phyloP scores from a whole-genome alignment of 495 filamentous ascomycete species.

The Penicillium paradoxum region DNA sequence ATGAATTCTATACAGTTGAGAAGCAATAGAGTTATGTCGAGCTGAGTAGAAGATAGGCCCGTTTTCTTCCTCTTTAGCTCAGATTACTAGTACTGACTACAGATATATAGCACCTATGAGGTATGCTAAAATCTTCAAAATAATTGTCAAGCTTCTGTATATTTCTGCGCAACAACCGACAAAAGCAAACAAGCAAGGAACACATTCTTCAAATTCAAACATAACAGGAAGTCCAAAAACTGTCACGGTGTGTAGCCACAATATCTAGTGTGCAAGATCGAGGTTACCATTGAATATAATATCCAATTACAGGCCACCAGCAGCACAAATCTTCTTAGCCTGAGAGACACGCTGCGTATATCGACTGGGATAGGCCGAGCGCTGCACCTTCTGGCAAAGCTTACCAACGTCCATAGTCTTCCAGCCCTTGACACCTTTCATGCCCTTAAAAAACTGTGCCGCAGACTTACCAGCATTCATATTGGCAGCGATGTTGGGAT shows the following conservation, averaged over 20 bases:
- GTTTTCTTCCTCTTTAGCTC: too few relatives aligned
- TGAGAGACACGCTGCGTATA: constrained; percentile 13
- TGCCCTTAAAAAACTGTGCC: constrained; percentile 13
- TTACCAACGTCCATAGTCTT: constrained; percentile 16
- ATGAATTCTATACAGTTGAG: too few relatives aligned
- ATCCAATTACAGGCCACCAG: constrained; percentile 12
- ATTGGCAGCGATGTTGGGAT: constrained; percentile 15
- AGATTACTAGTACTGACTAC: too few relatives aligned
- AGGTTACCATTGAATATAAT: not conserved
- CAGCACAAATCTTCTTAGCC: constrained; percentile 17
- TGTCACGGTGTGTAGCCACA: not conserved
- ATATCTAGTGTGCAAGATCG: not conserved
- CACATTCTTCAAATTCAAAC: not conserved
- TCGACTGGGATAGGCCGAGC: constrained; percentile 14
- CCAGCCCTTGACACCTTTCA: constrained; percentile 14
- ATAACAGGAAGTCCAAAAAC: not conserved
- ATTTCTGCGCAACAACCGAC: not conserved
- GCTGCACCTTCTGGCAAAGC: constrained; percentile 18
- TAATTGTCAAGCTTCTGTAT: not conserved
- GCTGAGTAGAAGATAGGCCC: too few relatives aligned
- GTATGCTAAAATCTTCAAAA: not conserved
- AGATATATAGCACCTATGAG: too few relatives aligned
- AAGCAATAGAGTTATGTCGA: too few relatives aligned
- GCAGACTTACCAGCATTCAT: constrained; percentile 17
- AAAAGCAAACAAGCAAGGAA: not conserved